These are phyloP conservation scores for Marasmius tenuissimus DNA, from an alignment of 1,284 basidiomycete species.

Conservation along the genomic window DNA sequence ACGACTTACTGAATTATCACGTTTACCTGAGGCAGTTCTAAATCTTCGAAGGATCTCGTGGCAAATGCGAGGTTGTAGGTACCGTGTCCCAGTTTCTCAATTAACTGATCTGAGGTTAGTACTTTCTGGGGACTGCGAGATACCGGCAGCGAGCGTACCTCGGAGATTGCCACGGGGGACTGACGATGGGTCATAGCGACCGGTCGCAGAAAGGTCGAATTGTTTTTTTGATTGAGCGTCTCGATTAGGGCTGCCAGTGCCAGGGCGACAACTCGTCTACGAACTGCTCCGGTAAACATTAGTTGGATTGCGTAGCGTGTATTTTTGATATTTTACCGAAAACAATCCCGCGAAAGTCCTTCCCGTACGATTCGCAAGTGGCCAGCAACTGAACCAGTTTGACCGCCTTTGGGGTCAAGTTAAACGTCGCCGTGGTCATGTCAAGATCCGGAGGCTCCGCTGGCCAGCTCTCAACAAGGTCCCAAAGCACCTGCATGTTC, in stretches of 20 bases:
- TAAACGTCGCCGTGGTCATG: slow-evolving; percentile 51
- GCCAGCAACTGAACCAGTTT: slow-evolving; percentile 58
- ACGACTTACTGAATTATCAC: slow-evolving; percentile 57
- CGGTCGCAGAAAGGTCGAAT: slow-evolving; percentile 42
- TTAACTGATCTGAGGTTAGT: slow-evolving; percentile 36
- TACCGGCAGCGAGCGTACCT: slow-evolving; percentile 11
- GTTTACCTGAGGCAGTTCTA: slow-evolving; percentile 53
- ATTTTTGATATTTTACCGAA: slow-evolving; percentile 46
- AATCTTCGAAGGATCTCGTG: slow-evolving; percentile 56
- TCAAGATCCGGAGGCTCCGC: slow-evolving; percentile 62
- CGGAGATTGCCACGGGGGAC: slow-evolving; percentile 1
- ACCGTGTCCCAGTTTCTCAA: slow-evolving; percentile 49
- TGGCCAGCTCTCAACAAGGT: slow-evolving; percentile 53
- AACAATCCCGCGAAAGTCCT: slow-evolving; percentile 61
- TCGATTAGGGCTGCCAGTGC: slow-evolving; percentile 47
- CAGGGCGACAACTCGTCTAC: slow-evolving; percentile 40
- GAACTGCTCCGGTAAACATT: slow-evolving; percentile 34
- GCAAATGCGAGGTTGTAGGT: slow-evolving; percentile 61
- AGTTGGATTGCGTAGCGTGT: neutral
- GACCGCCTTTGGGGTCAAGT: slow-evolving; percentile 64
- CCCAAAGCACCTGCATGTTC: slow-evolving; percentile 30
- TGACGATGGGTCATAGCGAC: slow-evolving; percentile 32
- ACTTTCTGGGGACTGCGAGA: slow-evolving; percentile 1
- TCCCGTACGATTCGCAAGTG: slow-evolving; percentile 48
- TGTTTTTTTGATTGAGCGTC: slow-evolving; percentile 32